phyloP scores from a whole-genome alignment of 2,329 filamentous ascomycete species.

The Phialophora expanda region DNA sequence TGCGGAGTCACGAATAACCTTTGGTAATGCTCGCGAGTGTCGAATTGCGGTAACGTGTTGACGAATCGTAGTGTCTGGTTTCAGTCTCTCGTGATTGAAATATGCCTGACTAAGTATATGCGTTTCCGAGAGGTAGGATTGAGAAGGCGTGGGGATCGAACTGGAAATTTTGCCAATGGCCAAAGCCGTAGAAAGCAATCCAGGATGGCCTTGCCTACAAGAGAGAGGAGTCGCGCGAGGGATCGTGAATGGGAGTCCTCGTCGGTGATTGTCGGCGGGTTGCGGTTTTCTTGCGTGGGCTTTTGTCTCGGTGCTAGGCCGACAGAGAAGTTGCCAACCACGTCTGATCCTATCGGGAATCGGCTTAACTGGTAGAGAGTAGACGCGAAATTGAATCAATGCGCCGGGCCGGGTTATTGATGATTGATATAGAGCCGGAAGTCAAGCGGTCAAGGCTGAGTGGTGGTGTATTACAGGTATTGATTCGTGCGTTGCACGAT shows the following conservation, averaged over 20 bases:
- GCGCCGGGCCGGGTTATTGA: conserved; percentile 6
- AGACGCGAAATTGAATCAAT: conserved; percentile 15
- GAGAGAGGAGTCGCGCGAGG: background rate
- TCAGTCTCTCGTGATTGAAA: background rate
- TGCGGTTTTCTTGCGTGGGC: background rate
- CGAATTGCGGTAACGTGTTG: conserved; percentile 24
- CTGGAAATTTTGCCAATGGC: background rate
- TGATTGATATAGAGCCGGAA: conserved; percentile 23
- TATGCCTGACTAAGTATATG: conserved; percentile 24
- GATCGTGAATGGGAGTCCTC: background rate
- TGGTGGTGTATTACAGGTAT: conserved; percentile 1
- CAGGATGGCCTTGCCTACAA: background rate
- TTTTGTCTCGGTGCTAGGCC: background rate
- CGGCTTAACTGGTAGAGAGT: conserved; percentile 7
- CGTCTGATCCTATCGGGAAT: background rate
- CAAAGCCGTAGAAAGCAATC: background rate
- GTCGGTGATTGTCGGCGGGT: background rate
- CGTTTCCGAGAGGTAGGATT: conserved; percentile 6
- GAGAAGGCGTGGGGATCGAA: conserved; percentile 11
- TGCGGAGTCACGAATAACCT: conserved; percentile 24
- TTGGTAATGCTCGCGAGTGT: conserved; percentile 6
- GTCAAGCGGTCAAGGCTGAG: background rate
- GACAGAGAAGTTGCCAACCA: background rate
- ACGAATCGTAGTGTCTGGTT: conserved; percentile 21
- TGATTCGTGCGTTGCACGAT: background rate